Base-by-base conservation (phyloP, 2,329 filamentous ascomycete species). In the Aspergillus sp. region DNA sequence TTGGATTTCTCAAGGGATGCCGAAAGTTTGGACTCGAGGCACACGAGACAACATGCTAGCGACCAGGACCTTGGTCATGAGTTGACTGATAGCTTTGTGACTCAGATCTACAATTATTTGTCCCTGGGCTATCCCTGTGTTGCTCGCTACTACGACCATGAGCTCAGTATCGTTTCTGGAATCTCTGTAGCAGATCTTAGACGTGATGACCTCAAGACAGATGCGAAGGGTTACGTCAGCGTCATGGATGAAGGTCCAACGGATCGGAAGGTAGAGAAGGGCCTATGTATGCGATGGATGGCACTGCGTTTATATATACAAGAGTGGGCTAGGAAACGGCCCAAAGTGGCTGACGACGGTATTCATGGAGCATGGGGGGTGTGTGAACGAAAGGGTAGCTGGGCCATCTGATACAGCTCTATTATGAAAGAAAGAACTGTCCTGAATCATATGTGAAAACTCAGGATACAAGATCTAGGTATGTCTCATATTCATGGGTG, bases 41-140 rank as follows among this genome's bases (percentile, higher is more conserved):
- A 39, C 28, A 55, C n/a, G 9, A 5, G 10, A 21, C n/a, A 32
- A 12, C 39, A 60, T 36, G 7, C 23, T 30, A 32, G 67, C 36
- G 80, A 83, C 63, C 74, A 78, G 79, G 72, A 78, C 10, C 81
- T 87, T 45, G 77, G 82, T 28, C 74, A 78, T 32, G 92, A 97
- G 75, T 96, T 95, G 70, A 83, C 89, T 62, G 91, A 97, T 73
- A 82, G 82, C 3, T 97, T 97, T 73, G 87, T 97, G 58, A 97
- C 93, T 0, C 94, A 98, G 76, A 93, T 98, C 7, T 98, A 96
- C 83, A 97, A 98, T 76, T 98, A 98, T 76, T 83, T 98, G 15
- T 96, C 92, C 0, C 84, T 98, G 5, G 94, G 94, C 5, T 97
- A 97, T 74, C 93, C 94, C 3, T 89, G 91, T 36, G 87, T 92